Percentiles rank a stretch among this genome's conserved stretches.
Conservation (phyloP, 75 land plant genomes). For the Sequoia sempervirens region DNA sequence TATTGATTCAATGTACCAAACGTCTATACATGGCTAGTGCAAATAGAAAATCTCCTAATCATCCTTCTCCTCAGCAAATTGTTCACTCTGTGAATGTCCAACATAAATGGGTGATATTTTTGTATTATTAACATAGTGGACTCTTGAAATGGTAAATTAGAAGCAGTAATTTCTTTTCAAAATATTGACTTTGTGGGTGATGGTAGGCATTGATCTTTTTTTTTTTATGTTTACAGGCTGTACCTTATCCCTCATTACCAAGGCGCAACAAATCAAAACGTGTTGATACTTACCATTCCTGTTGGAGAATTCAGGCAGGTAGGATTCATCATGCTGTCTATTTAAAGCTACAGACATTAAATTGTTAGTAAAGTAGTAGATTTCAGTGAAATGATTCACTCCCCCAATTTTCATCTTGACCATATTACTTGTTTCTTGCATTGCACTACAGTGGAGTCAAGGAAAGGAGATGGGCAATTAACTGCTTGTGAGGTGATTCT, state of each 20-base stretch:
- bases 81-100: too few relatives aligned
- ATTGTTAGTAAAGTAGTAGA: background rate
- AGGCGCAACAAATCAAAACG: conserved; percentile 72
- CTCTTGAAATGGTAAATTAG: background rate
- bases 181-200: background rate
- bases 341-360: background rate
- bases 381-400: background rate
- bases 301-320: conserved; percentile 91
- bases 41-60: too few relatives aligned
- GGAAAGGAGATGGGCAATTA: conserved; percentile 70
- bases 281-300: conserved; percentile 80
- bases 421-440: background rate
- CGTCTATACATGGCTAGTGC: too few relatives aligned
- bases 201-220: background rate
- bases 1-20: too few relatives aligned
- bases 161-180: background rate
- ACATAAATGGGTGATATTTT: background rate
- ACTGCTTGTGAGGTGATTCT: conserved; percentile 90
- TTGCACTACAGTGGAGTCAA: conserved; percentile 71
- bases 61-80: too few relatives aligned
- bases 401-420: background rate
- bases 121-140: background rate
- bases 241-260: conserved; percentile 52
- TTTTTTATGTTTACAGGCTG: conserved; percentile 56
- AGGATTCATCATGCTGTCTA: background rate